Evolutionary conservation across 345 rosid genomes (phyloP), one percentile per base, ranked within the genome.

Genomic region (Acer yangbiense): DNA sequence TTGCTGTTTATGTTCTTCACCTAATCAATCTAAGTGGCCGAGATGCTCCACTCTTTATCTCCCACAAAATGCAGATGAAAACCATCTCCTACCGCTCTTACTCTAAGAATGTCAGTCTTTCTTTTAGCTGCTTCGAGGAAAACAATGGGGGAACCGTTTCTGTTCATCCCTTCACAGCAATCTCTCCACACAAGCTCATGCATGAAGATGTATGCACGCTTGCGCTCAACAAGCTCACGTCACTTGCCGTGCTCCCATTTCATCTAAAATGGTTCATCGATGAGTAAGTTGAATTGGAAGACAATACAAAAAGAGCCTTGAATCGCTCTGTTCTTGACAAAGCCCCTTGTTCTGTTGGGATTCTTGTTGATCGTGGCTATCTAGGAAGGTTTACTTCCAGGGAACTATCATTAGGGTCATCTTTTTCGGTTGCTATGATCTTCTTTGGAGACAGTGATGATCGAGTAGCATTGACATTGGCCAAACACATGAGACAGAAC

Each of bases 361-460:
- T 72, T 21, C 76, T 50, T 10, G 18, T 65, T 43, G 71, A 72
- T 17, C 72, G 66, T 14, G 55, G 76, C 67, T 44, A 41, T 61
- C 7, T 41, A 61, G 21, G 57, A 9, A 13, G 54, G 52, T 41
- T 43, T 61, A 43, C 25, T 60, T 60, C 54, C 21, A 39, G 18
- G 18, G 55, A 60, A 10, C 61, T 21, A 14, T 43, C 66, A 61
- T 21, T 23, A 21, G 52, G 54, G 25, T 5, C 50, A 10, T 41
- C 11, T n/a, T 64, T 73, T n/a, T 63, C 41, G 17, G 77, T 72
- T 17, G 75, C 66, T 20, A 72, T 89, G 82, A 63, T 93, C 67
- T 93, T 88, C 81, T 75, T 89, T 7, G 98, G 93, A 0, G 93
- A 96, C 0, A 83, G 76, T 48, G 98, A 93, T n/a, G n/a, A n/a